phyloP scores from a whole-genome alignment of 2,329 filamentous ascomycete genomes.

The Fusarium foetens region DNA sequence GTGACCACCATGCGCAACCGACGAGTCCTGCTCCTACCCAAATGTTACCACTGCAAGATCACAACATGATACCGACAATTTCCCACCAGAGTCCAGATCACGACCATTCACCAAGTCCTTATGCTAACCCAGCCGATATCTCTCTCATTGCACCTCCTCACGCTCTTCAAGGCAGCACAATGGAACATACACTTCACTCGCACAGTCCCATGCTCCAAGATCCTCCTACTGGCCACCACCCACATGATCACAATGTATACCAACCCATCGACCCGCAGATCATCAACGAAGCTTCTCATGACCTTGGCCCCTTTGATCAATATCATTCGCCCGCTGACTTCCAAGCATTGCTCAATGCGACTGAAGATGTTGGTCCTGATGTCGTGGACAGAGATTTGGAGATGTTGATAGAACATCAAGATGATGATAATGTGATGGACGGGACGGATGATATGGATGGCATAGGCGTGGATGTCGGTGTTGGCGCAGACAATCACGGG shows the following conservation, averaged over 20 bases:
- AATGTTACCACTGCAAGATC: slow-evolving; percentile 46
- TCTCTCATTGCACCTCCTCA: slow-evolving; percentile 55
- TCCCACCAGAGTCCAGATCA: slow-evolving; percentile 41
- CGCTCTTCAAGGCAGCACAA: slow-evolving; percentile 47
- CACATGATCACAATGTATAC: slow-evolving; percentile 49
- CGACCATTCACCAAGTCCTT: slow-evolving; percentile 50
- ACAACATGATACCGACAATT: slow-evolving; percentile 43
- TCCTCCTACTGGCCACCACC: slow-evolving; percentile 44
- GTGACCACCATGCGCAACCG: slow-evolving; percentile 28
- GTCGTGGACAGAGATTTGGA: slow-evolving; percentile 62
- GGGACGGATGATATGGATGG: slow-evolving; percentile 34
- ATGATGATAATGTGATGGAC: slow-evolving; percentile 50
- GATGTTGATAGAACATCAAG: slow-evolving; percentile 61
- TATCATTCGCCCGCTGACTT: slow-evolving; percentile 60
- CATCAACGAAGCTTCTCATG: slow-evolving; percentile 53
- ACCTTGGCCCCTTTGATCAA: slow-evolving; percentile 53
- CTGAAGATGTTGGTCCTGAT: slow-evolving; percentile 53
- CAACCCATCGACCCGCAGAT: slow-evolving; percentile 71
- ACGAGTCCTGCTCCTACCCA: slow-evolving; percentile 31
- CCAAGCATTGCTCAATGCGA: slow-evolving; percentile 63
- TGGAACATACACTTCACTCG: slow-evolving; percentile 43
- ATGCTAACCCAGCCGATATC: slow-evolving; percentile 61
- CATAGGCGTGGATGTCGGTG: slow-evolving; percentile 20
- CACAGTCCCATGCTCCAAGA: slow-evolving; percentile 48
- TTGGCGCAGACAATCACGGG: slow-evolving; percentile 23